Percentiles rank a stretch among this genome's conserved stretches.
These are phyloP conservation scores for Neonectria magnoliae DNA, from an alignment of 2,329 filamentous ascomycete species.

Conservation along the genomic window DNA sequence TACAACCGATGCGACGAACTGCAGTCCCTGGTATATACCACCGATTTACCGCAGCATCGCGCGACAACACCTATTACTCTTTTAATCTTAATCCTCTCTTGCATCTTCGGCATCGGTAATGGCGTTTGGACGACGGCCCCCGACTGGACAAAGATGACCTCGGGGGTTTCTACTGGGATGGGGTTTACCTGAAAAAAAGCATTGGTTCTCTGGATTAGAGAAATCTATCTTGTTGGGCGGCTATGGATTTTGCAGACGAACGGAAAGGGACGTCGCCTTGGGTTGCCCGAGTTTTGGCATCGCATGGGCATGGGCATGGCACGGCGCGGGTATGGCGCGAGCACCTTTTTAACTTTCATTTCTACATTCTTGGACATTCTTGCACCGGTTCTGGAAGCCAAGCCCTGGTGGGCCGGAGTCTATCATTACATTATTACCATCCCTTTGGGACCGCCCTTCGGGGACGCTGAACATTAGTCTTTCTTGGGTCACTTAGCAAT, in stretches of 20 bases:
- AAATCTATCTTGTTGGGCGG: constrained; percentile 2
- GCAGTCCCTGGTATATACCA: not conserved
- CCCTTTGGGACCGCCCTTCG: not conserved
- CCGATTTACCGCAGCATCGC: not conserved
- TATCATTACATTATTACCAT: constrained; percentile 11
- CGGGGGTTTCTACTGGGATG: constrained; percentile 1
- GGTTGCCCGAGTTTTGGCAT: constrained; percentile 3
- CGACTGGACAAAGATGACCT: constrained; percentile 1
- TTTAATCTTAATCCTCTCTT: constrained; percentile 24
- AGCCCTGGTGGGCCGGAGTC: constrained; percentile 8
- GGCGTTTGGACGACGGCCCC: constrained; percentile 19
- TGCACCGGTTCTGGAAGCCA: constrained; percentile 9
- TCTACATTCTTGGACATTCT: constrained; percentile 17
- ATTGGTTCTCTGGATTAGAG: constrained; percentile 7
- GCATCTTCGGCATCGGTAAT: constrained; percentile 18
- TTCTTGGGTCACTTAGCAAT: constrained; percentile 10
- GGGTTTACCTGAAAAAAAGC: constrained; percentile 18
- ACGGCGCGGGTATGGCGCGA: constrained; percentile 6
- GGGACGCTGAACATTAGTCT: constrained; percentile 10
- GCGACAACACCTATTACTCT: not conserved
- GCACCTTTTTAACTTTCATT: constrained; percentile 15
- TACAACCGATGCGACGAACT: constrained; percentile 4
- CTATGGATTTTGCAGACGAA: constrained; percentile 11
- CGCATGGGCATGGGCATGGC: constrained; percentile 11
- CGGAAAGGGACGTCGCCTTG: constrained; percentile 11